Base-by-base conservation (phyloP, 2,329 filamentous ascomycete species). In the Thelonectria rubi region DNA sequence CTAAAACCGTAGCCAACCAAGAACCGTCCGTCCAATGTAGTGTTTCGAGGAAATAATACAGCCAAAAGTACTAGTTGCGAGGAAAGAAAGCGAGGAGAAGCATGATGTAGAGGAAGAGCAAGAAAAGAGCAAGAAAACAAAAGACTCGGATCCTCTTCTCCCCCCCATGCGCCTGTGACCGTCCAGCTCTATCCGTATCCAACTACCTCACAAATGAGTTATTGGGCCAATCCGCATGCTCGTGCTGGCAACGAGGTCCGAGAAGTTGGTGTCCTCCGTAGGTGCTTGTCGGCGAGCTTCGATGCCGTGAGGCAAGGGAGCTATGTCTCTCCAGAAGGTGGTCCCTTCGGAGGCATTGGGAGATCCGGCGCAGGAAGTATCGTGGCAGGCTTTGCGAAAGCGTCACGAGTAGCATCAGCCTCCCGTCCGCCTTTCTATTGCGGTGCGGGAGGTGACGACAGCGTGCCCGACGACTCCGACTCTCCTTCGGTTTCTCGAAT, bases 381-480 rank as follows among this genome's bases (percentile, higher is more conserved):
- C 12, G 20, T 8, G 21, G 11, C 4, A 47, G 11, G 43, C 32
- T 15, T 24, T 8, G 32, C 10, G 20, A n/a, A 17, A 37, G 37
- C 14, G 10, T 18, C 40, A n/a, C 18, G 21, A 30, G 34, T 37
- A 47, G n/a, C 14, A 20, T 24, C 21, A 12, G 14, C 17, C 10
- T 20, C 17, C 21, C 42, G 32, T 34, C 52, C 47, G 42, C 46
- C 40, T 46, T 34, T 48, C 50, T 55, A 64, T 40, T 61, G 64
- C 50, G 55, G 64, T 10, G 55, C 68, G 3, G 82, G 82, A 17
- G 85, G 85, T 15, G 85, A 86, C 1, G 85, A 87, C 61, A 86
- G 72, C 0, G 83, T 83, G 17, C 81, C 85, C 1, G 84, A 86
- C 42, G 84, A 86, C 69, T 87, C 85, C 15, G 84, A 86, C 63